These are phyloP conservation scores for Populus euphratica DNA, from an alignment of 345 rosid species.

Conservation along the genomic window DNA sequence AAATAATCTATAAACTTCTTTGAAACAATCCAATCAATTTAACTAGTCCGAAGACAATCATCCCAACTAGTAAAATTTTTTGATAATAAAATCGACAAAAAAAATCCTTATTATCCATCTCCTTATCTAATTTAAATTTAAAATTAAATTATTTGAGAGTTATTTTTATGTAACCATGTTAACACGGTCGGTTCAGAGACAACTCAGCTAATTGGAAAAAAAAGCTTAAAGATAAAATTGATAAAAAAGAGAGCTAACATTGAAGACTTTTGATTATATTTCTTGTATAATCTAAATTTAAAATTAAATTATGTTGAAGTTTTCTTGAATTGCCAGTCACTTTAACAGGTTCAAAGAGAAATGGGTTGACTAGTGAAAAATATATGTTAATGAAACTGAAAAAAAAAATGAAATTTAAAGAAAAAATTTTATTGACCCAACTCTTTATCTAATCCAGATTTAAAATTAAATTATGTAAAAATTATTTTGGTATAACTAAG, in stretches of 20 bases:
- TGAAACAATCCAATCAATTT: too few species aligned
- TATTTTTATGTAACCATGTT: accelerated
- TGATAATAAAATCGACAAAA: too few species aligned
- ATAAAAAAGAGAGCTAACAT: accelerated
- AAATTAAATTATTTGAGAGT: accelerated
- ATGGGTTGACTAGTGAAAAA: accelerated
- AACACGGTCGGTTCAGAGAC: accelerated
- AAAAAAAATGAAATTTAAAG: too few species aligned
- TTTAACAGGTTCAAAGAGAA: accelerated
- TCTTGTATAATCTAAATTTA: accelerated
- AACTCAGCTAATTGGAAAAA: accelerated
- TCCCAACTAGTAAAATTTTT: accelerated
- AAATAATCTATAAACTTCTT: too few species aligned
- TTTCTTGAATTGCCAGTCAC: accelerated
- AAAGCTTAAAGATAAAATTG: accelerated
- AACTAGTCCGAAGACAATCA: too few species aligned
- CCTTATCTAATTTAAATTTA: accelerated
- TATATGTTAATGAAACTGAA: accelerated
- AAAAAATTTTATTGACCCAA: accelerated
- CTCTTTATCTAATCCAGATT: accelerated
- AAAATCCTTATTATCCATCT: too few species aligned
- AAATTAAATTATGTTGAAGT: accelerated
- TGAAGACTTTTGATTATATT: accelerated
- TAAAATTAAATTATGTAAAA: too few species aligned
- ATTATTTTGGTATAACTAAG: accelerated